Percentiles rank a stretch among this genome's conserved stretches.
phyloP scores from a whole-genome alignment of 345 rosid species.

The Citrus hindsii region DNA sequence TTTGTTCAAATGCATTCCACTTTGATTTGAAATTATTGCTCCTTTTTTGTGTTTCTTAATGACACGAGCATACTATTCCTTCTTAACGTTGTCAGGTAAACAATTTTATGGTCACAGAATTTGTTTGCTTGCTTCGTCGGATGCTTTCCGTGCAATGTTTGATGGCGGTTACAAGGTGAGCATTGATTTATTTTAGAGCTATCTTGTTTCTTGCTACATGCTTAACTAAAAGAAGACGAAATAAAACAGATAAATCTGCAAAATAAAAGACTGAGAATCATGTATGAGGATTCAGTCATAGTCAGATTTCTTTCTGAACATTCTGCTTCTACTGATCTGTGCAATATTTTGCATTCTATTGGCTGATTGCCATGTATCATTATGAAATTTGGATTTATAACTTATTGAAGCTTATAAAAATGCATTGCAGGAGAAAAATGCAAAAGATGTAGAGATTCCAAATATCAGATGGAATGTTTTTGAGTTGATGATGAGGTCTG shows the following conservation, averaged over 20 bases:
- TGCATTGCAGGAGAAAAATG: conserved; percentile 54
- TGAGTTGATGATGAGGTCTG: conserved; percentile 72
- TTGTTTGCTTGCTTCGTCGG: conserved; percentile 77
- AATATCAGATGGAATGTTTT: conserved; percentile 76
- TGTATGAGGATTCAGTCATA: not conserved
- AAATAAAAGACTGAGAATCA: not conserved
- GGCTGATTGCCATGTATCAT: not conserved
- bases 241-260: not conserved
- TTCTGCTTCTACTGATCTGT: not conserved
- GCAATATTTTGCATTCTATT: not conserved
- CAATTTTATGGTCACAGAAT: conserved; percentile 69
- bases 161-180: conserved; percentile 75
- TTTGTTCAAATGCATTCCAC: not conserved
- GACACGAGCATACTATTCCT: not conserved
- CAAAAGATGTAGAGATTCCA: conserved; percentile 72
- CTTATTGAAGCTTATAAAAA: not conserved
- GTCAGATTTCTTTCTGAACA: not conserved
- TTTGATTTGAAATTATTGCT: not conserved
- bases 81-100: conserved; percentile 37
- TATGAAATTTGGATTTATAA: not conserved
- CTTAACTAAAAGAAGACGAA: not conserved
- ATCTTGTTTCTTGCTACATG: not conserved
- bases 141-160: conserved; percentile 80
- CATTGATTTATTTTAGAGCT: not conserved
- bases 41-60: too few relatives aligned